Conservation (phyloP, 768 basidiomycete species). For the Neoboletus brunneissimus region DNA sequence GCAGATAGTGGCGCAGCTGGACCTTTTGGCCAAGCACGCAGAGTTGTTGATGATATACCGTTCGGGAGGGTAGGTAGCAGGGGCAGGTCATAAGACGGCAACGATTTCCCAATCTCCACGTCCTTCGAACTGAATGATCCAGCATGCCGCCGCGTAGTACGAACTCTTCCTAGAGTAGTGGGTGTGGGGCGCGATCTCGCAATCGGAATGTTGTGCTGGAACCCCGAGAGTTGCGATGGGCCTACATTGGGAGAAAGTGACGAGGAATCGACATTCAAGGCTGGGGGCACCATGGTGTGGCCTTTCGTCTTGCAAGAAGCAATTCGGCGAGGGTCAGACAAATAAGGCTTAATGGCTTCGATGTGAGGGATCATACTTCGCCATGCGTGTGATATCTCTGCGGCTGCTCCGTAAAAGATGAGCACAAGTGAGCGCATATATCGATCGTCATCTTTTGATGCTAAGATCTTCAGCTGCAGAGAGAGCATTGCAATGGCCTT, state of each 20-base stretch:
- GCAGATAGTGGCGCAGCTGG: constrained; percentile 37
- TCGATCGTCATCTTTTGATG: constrained; percentile 74
- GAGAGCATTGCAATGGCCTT: constrained; percentile 85
- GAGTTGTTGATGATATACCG: constrained; percentile 30
- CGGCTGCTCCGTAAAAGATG: constrained; percentile 84
- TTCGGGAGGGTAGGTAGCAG: constrained; percentile 27
- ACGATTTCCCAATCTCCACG: constrained; percentile 79
- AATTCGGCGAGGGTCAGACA: constrained; percentile 45
- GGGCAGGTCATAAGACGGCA: constrained; percentile 60
- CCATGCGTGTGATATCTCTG: constrained; percentile 89
- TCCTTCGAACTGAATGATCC: constrained; percentile 96
- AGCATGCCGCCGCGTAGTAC: constrained; percentile 75
- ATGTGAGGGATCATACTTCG: constrained; percentile 67
- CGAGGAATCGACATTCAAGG: constrained; percentile 21
- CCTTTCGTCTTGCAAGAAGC: constrained; percentile 30
- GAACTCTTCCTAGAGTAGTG: constrained; percentile 39
- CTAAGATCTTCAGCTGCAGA: constrained; percentile 76
- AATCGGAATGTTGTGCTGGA: constrained; percentile 26
- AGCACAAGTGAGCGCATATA: constrained; percentile 84
- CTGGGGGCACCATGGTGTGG: constrained; percentile 27
- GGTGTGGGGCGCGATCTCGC: constrained; percentile 30
- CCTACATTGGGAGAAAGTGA: constrained; percentile 29
- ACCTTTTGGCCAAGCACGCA: constrained; percentile 52
- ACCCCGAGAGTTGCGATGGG: constrained; percentile 22
- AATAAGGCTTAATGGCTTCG: constrained; percentile 62